These are phyloP conservation scores for Annulohypoxylon moriforme DNA, from an alignment of 495 filamentous ascomycete genomes.

Conservation along the genomic window DNA sequence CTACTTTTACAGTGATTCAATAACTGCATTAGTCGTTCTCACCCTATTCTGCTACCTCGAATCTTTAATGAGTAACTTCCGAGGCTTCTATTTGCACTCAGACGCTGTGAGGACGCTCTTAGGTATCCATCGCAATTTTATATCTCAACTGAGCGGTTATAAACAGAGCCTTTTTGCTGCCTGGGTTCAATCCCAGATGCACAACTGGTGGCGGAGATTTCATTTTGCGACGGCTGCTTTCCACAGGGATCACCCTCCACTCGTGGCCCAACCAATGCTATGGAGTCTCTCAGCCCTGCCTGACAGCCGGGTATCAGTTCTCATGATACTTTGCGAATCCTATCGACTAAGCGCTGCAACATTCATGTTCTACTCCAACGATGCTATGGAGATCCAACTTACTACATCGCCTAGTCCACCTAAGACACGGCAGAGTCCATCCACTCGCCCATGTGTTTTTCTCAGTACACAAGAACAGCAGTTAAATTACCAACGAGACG, in stretches of 20 bases:
- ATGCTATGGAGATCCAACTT: not conserved
- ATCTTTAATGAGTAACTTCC: conserved; percentile 8
- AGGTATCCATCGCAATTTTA: not conserved
- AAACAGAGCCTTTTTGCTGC: not conserved
- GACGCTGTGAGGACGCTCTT: not conserved
- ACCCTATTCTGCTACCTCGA: conserved; percentile 3
- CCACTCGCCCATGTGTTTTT: too few relatives aligned
- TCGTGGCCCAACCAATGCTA: not conserved
- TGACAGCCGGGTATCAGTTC: not conserved
- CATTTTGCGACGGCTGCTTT: not conserved
- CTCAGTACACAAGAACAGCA: not conserved
- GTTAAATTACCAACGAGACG: not conserved
- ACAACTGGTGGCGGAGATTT: conserved; percentile 8
- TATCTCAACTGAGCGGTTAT: not conserved
- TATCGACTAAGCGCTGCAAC: not conserved
- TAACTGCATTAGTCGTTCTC: not conserved
- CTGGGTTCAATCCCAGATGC: not conserved
- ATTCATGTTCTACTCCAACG: not conserved
- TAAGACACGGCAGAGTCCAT: not conserved
- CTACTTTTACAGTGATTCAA: not conserved
- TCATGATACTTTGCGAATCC: conserved; percentile 3
- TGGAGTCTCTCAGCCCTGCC: not conserved
- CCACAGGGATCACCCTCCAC: not conserved
- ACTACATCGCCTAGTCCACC: not conserved
- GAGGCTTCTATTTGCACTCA: conserved; percentile 3